A percentile compares a stretch with the other conserved stretches of the same genome.
Conservation (phyloP, 1,284 basidiomycete species). For the Kwoniella shivajii region DNA sequence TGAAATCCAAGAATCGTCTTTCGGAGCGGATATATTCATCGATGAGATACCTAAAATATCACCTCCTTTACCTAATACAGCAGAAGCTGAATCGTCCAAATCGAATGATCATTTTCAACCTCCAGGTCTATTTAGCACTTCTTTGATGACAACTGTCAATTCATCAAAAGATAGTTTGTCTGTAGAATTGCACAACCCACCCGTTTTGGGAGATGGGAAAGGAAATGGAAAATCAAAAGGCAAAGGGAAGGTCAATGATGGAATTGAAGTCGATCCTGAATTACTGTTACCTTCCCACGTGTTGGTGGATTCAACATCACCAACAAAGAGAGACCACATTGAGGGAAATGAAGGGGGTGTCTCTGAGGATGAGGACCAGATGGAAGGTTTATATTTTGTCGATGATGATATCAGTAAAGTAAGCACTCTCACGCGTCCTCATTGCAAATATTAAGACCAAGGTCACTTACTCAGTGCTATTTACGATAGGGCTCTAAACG, state of each 20-base stretch:
- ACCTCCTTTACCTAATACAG: slow-evolving; percentile 2
- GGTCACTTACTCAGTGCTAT: background rate
- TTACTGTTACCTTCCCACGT: slow-evolving; percentile 42
- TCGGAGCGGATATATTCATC: slow-evolving; percentile 10
- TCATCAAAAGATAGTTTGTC: background rate
- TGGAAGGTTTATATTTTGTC: slow-evolving; percentile 43
- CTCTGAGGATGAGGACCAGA: slow-evolving; percentile 10
- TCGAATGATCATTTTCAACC: slow-evolving; percentile 31
- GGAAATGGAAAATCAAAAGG: slow-evolving; percentile 3
- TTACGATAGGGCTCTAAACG: slow-evolving; percentile 36
- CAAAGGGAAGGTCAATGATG: too few species aligned
- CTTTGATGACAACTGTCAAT: slow-evolving; percentile 21
- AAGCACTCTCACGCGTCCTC: slow-evolving; percentile 3
- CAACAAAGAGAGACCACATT: slow-evolving; percentile 8
- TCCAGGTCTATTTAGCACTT: slow-evolving; percentile 30
- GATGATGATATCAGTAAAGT: slow-evolving; percentile 41
- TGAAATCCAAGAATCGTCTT: background rate
- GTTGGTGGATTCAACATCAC: slow-evolving; percentile 18
- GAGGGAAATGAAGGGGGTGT: slow-evolving; percentile 17
- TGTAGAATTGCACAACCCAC: slow-evolving; percentile 5
- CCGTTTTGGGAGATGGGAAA: background rate
- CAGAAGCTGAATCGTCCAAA: background rate
- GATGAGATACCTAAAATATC: slow-evolving; percentile 13
- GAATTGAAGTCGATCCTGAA: background rate
- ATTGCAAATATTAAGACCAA: background rate